phyloP scores from a whole-genome alignment of 2,329 filamentous ascomycete genomes.

The Cladosporium sp. region DNA sequence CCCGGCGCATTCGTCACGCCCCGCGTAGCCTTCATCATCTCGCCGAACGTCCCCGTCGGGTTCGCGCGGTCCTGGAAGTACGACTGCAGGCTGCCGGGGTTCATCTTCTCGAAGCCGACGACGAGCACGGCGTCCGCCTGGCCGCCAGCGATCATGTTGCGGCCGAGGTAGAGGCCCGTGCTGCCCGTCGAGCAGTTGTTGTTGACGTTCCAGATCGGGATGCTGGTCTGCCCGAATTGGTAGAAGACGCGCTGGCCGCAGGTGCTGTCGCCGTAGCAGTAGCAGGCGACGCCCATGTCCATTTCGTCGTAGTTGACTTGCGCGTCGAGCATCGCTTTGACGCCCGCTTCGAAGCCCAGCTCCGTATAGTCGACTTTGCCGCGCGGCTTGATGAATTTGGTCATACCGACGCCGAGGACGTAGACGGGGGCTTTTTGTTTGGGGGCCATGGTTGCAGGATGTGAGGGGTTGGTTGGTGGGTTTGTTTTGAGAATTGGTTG shows the following conservation, averaged over 20 bases:
- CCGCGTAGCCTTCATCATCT: conserved; percentile 78
- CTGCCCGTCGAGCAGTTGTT: conserved; percentile 98
- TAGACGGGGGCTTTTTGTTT: conserved; percentile 45
- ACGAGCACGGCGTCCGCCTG: conserved; percentile 84
- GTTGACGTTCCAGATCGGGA: conserved; percentile 97
- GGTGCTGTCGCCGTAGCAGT: conserved; percentile 93
- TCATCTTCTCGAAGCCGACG: conserved; percentile 98
- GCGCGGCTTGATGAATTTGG: conserved; percentile 96
- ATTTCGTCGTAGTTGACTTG: conserved; percentile 96
- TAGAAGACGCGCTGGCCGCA: conserved; percentile 97
- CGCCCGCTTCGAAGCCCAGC: conserved; percentile 83
- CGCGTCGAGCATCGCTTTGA: conserved; percentile 76
- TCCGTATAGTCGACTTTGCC: conserved; percentile 93
- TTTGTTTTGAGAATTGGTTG: not conserved
- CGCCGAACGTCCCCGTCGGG: conserved; percentile 63
- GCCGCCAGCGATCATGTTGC: conserved; percentile 71
- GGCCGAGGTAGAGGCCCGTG: conserved; percentile 78
- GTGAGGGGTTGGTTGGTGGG: not conserved
- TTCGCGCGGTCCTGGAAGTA: conserved; percentile 82
- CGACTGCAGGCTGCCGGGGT: conserved; percentile 73
- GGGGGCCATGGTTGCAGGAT: conserved; percentile 4
- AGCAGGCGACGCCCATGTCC: conserved; percentile 92
- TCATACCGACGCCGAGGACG: conserved; percentile 96
- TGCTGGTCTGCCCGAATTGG: conserved; percentile 95
- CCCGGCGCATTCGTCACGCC: conserved; percentile 77